Conservation (phyloP, 805 yeast species). For the Wickerhamiella occidentalis region DNA sequence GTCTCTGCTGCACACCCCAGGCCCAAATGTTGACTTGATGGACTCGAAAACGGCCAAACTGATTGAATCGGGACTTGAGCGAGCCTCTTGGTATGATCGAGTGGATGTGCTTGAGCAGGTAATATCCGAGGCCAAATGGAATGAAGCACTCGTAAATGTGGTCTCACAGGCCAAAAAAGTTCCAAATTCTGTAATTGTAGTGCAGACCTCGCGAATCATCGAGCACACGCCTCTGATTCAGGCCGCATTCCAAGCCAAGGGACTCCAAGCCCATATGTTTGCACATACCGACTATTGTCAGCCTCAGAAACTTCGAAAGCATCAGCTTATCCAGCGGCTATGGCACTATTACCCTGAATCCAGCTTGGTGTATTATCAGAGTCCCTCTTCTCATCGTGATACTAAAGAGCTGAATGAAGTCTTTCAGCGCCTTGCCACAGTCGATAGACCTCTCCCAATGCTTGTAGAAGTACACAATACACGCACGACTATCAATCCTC, state of each 20-base stretch:
- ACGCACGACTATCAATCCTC: constrained; percentile 12
- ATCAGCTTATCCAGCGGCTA: constrained; percentile 16
- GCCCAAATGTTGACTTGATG: constrained; percentile 13
- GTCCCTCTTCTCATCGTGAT: constrained; percentile 11
- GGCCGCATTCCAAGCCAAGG: constrained; percentile 12
- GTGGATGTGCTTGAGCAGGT: background rate
- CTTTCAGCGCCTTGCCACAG: constrained; percentile 12
- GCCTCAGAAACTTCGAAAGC: constrained; percentile 4
- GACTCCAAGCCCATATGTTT: constrained; percentile 15
- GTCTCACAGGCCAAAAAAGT: constrained; percentile 9
- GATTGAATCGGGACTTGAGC: background rate
- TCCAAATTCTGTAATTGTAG: constrained; percentile 12
- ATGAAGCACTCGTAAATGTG: constrained; percentile 15
- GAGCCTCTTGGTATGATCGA: background rate
- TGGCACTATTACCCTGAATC: constrained; percentile 14
- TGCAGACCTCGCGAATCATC: constrained; percentile 17
- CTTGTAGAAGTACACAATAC: constrained; percentile 8
- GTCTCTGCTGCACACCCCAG: constrained; percentile 17
- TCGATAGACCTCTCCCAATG: constrained; percentile 10
- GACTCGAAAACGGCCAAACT: background rate
- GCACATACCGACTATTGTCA: constrained; percentile 15
- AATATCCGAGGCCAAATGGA: constrained; percentile 13
- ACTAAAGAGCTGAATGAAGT: constrained; percentile 10
- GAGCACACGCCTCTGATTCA: constrained; percentile 10
- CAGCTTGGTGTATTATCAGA: constrained; percentile 16